These are phyloP conservation scores for Termitomyces sp. DNA, from an alignment of 768 basidiomycete genomes.

Conservation along the genomic window DNA sequence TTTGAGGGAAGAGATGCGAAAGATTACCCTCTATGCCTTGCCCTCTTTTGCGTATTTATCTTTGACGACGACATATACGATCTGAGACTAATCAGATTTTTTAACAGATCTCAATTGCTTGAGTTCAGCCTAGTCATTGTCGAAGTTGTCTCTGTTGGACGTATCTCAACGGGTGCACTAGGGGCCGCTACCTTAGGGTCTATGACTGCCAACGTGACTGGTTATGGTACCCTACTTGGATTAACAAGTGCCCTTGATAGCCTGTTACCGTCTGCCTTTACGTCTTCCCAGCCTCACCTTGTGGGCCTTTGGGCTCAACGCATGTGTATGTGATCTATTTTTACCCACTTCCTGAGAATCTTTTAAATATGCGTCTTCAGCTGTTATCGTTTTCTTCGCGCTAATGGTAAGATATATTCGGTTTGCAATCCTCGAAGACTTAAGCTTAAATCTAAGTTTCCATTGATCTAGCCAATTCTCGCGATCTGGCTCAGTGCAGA, in stretches of 20 bases:
- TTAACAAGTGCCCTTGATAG: constrained; percentile 86
- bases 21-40: constrained; percentile 56
- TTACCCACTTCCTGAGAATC: not conserved
- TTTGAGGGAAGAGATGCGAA: constrained; percentile 51
- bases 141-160: constrained; percentile 86
- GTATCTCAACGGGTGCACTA: constrained; percentile 81
- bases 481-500: constrained; percentile 82
- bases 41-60: constrained; percentile 62
- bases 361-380: constrained; percentile 24
- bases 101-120: constrained; percentile 60
- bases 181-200: constrained; percentile 75
- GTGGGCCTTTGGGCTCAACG: constrained; percentile 89
- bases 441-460: constrained; percentile 24
- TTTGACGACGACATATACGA: not conserved
- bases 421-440: constrained; percentile 1
- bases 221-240: constrained; percentile 74
- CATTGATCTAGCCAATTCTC: constrained; percentile 39
- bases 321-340: constrained; percentile 53
- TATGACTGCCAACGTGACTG: constrained; percentile 70
- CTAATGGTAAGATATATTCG: constrained; percentile 46
- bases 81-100: not conserved
- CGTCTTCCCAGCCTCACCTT: constrained; percentile 74
- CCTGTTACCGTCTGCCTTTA: constrained; percentile 91
- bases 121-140: constrained; percentile 85
- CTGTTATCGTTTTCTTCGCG: constrained; percentile 49